A percentile compares a stretch with the other conserved stretches of the same genome.
Evolutionary conservation across 441 rosid genomes (phyloP).

Genomic region (Arabidopsis lyrata): DNA sequence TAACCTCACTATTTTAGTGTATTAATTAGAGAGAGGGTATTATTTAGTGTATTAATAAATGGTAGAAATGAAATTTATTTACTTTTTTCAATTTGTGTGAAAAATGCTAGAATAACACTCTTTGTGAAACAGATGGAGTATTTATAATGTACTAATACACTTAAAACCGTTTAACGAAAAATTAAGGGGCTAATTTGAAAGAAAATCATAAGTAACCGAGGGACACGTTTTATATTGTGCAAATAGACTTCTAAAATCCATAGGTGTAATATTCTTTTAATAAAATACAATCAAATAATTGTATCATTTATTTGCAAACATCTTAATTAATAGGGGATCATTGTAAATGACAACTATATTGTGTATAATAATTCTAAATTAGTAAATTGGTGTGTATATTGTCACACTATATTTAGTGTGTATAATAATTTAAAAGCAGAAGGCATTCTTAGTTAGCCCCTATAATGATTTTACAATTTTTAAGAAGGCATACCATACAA

Average conservation of each 20-base stretch:
- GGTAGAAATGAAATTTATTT: too few relatives aligned
- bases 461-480: slow-evolving; percentile 36
- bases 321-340: background rate
- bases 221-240: background rate
- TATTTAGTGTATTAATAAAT: too few relatives aligned
- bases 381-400: too few relatives aligned
- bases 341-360: background rate
- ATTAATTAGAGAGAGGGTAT: too few relatives aligned
- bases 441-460: slow-evolving; percentile 36
- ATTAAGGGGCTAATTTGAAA: slow-evolving; percentile 14
- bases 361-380: too few relatives aligned
- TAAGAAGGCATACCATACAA: slow-evolving; percentile 49
- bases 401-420: background rate
- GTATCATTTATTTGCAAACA: background rate
- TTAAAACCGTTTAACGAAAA: background rate
- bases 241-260: background rate
- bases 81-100: too few relatives aligned
- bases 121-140: too few relatives aligned
- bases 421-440: background rate
- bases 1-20: too few relatives aligned
- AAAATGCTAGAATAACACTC: too few relatives aligned
- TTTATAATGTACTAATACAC: background rate
- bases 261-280: too few relatives aligned
- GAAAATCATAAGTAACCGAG: background rate
- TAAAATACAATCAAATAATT: background rate